Base-by-base conservation (phyloP, 108 stramenopile genomes). In the Nitzschia inconspicua region DNA sequence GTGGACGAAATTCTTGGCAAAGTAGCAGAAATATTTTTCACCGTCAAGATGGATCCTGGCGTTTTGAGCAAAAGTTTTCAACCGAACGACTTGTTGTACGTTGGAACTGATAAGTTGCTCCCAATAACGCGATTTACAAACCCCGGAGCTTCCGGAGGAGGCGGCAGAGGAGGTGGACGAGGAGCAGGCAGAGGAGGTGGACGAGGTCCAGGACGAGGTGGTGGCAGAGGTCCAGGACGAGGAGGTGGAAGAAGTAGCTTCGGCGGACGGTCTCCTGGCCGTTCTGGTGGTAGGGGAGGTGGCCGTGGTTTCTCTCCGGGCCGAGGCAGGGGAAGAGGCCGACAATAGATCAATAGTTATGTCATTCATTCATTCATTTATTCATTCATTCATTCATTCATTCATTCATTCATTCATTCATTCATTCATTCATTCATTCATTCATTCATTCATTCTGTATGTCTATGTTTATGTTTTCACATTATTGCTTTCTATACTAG, bases 1-100 rank as follows among this genome's bases (percentile, higher is more conserved):
- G 92, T 98, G 18, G 98, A 98, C 67, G 98, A 98, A 65, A 94
- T 98, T 54, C 82, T 98, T 28, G 98, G 98, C 5, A 94, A 95
- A 48, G 83, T 95, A 16, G 71, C 94, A 52, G 75, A 95, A 44
- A 82, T 96, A 11, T 94, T 91, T 76, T 96, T 98, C 67, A 97
- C 96, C 8, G 71, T 98, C 54, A 98, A 98, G 65, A 92, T 94
- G 74, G 98, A 98, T 70, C 74, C 91, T 2, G 98, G 98, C 30
- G 82, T 97, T 10, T 66, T 82, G 51, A 88, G 89, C 24, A 86
- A 84, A 53, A 93, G 93, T 46, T 97, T 95, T 75, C 79, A 95
- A 74, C 72, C 65, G 29, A 89, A 94, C 8, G 96, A 97, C 80
- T 56, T 84, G 37, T 70, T 98, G 7, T 98, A 78, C 59, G 76